Percentiles rank a stretch among this genome's conserved stretches.
These are phyloP conservation scores for Xylariales sp. DNA, from an alignment of 2,329 filamentous ascomycete genomes.

Conservation along the genomic window DNA sequence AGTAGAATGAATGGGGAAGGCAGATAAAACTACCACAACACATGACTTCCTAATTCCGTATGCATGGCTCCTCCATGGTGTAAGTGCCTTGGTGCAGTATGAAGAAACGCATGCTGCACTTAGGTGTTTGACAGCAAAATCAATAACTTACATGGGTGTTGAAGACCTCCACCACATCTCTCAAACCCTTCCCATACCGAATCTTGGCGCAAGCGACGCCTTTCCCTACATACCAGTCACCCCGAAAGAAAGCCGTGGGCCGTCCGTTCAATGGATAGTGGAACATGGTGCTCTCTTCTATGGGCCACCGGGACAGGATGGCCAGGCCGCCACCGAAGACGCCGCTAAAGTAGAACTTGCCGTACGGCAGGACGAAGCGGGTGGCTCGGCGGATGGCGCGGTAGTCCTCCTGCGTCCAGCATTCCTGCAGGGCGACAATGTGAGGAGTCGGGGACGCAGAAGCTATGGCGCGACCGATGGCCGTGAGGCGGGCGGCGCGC, in stretches of 20 bases:
- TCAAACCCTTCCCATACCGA: conserved; percentile 58
- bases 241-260: conserved; percentile 88
- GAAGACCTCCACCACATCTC: conserved; percentile 80
- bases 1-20: too few species aligned
- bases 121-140: too few species aligned
- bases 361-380: conserved; percentile 72
- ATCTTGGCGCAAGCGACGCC: conserved; percentile 83
- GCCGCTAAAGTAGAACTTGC: conserved; percentile 88
- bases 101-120: too few species aligned
- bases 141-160: conserved; percentile 83
- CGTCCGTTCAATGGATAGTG: conserved; percentile 88
- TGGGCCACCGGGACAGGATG: conserved; percentile 88
- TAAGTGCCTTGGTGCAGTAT: too few species aligned
- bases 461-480: conserved; percentile 81
- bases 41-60: too few species aligned
- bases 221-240: conserved; percentile 96
- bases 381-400: conserved; percentile 70
- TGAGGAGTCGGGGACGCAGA: conserved; percentile 63
- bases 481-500: conserved; percentile 70
- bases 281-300: conserved; percentile 83
- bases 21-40: too few species aligned
- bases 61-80: too few species aligned
- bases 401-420: conserved; percentile 86
- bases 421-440: conserved; percentile 92
- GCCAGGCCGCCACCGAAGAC: conserved; percentile 86